These are phyloP conservation scores for Trichaptum fuscoviolaceum DNA, from an alignment of 768 basidiomycete genomes.

Conservation along the genomic window DNA sequence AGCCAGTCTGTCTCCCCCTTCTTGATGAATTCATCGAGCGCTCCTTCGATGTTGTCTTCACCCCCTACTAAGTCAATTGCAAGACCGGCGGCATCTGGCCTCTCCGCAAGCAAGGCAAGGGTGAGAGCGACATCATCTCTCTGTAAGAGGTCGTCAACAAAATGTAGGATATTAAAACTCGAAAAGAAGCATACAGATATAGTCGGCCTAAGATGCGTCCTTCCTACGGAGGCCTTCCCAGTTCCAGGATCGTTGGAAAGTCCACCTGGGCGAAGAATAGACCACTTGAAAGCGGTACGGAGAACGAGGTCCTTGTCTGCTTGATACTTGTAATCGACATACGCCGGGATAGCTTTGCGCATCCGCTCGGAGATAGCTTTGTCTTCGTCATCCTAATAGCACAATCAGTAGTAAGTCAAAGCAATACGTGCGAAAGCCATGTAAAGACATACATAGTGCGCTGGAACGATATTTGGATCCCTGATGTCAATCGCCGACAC, in stretches of 20 bases:
- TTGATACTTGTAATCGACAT: conserved; percentile 36
- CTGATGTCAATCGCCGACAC: conserved; percentile 58
- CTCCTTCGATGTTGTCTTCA: conserved; percentile 38
- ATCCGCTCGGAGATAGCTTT: conserved; percentile 34
- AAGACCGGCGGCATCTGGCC: conserved; percentile 50
- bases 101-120: conserved; percentile 42
- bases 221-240: conserved; percentile 48
- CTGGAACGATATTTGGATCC: conserved; percentile 42
- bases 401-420: not conserved
- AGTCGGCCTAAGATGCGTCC: conserved; percentile 40
- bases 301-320: conserved; percentile 37
- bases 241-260: conserved; percentile 46
- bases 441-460: conserved; percentile 41
- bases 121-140: conserved; percentile 52
- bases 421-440: not conserved
- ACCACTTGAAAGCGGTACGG: conserved; percentile 58
- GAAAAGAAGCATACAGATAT: conserved; percentile 39
- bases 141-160: conserved; percentile 23
- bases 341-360: conserved; percentile 38
- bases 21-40: conserved; percentile 44
- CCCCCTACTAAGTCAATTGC: conserved; percentile 59
- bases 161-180: not conserved
- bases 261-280: conserved; percentile 59
- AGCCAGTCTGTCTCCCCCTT: conserved; percentile 39
- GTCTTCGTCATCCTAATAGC: conserved; percentile 40